These are phyloP conservation scores for Cryptococcus sp. DNA, from an alignment of 1,284 basidiomycete species.

Conservation along the genomic window DNA sequence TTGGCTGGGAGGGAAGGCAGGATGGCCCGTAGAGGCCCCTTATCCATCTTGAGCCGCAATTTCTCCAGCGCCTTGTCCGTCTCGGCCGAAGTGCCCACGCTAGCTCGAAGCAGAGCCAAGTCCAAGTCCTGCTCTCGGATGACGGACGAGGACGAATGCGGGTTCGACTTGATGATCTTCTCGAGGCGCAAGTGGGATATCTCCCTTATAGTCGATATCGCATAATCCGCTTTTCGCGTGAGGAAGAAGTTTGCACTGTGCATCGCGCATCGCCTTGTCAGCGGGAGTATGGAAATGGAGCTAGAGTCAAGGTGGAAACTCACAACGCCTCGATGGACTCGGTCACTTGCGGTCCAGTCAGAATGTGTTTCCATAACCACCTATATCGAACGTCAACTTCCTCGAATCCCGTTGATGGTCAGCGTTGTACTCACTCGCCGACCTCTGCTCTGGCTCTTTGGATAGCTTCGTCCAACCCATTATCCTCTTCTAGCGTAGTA, in stretches of 20 bases:
- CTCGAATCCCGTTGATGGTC: not conserved
- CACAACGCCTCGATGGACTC: slow-evolving; percentile 72
- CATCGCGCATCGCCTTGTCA: not conserved
- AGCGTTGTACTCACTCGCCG: slow-evolving; percentile 51
- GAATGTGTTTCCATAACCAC: slow-evolving; percentile 86
- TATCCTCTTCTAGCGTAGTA: slow-evolving; percentile 67
- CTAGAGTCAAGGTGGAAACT: slow-evolving; percentile 39
- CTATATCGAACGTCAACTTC: slow-evolving; percentile 1
- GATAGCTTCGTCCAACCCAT: slow-evolving; percentile 72
- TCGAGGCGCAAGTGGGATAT: slow-evolving; percentile 75
- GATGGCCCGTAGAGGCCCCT: slow-evolving; percentile 74
- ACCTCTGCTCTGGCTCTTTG: slow-evolving; percentile 41
- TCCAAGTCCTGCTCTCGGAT: slow-evolving; percentile 85
- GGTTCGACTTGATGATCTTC: slow-evolving; percentile 65
- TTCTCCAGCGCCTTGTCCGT: slow-evolving; percentile 70
- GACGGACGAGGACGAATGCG: slow-evolving; percentile 61
- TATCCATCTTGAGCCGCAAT: slow-evolving; percentile 71
- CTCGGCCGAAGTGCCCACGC: slow-evolving; percentile 79
- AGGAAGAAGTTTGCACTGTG: slow-evolving; percentile 78
- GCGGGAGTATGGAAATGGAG: no score
- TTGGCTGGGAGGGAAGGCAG: slow-evolving; percentile 61
- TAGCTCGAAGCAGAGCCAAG: slow-evolving; percentile 75
- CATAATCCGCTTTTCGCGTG: slow-evolving; percentile 82
- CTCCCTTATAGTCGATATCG: slow-evolving; percentile 75
- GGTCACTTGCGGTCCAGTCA: slow-evolving; percentile 78